Conservation (phyloP, 2,329 filamentous ascomycete genomes). For the Meredithiella fracta region DNA sequence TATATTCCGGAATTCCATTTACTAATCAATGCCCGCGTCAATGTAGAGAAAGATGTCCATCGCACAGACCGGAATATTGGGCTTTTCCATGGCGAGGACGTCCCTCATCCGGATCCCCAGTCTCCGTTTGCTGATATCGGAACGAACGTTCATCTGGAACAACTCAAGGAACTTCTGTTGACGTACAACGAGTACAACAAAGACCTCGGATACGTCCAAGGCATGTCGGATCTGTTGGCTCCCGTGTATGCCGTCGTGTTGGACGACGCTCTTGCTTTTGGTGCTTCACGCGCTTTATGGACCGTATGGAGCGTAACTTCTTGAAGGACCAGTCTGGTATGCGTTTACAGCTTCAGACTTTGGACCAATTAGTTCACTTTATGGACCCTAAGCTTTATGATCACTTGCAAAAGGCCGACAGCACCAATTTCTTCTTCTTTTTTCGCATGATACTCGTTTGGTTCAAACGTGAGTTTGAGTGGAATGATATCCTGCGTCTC, state of each 20-base stretch:
- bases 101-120: constrained; percentile 86
- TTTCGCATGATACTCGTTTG: constrained; percentile 97
- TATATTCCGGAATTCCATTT: not conserved
- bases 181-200: constrained; percentile 98
- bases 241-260: constrained; percentile 96
- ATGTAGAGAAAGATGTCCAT: constrained; percentile 90
- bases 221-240: constrained; percentile 92
- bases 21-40: not conserved
- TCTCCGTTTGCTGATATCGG: constrained; percentile 86
- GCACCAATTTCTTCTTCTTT: constrained; percentile 99
- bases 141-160: constrained; percentile 93
- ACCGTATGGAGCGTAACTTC: constrained; percentile 95
- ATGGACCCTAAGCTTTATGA: constrained; percentile 91
- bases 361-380: constrained; percentile 89
- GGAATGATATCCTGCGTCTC: constrained; percentile 67
- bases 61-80: constrained; percentile 86
- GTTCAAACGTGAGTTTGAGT: constrained; percentile 96
- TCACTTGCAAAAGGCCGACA: constrained; percentile 77
- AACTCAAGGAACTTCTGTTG: constrained; percentile 97
- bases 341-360: constrained; percentile 73
- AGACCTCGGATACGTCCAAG: constrained; percentile 90
- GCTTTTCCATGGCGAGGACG: constrained; percentile 93
- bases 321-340: constrained; percentile 91
- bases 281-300: constrained; percentile 93
- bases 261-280: constrained; percentile 96